Percentiles rank a stretch among this genome's conserved stretches.
Evolutionary conservation across 345 rosid species (phyloP).

Genomic region (Aquilaria sinensis): DNA sequence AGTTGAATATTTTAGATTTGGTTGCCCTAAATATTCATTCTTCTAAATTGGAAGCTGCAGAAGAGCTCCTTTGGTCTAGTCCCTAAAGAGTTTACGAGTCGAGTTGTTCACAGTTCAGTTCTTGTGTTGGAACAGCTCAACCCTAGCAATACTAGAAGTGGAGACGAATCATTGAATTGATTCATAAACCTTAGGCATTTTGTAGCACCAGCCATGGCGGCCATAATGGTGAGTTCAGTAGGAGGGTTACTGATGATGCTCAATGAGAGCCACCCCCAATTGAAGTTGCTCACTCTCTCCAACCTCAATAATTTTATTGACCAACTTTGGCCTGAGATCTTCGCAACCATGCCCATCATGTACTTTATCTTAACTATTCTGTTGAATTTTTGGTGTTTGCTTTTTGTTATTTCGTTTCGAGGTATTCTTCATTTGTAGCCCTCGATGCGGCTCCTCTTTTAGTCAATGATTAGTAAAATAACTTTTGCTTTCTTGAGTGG

Average conservation of each 20-base stretch:
- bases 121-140: too few relatives aligned
- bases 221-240: conserved; percentile 84
- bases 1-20: too few relatives aligned
- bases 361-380: conserved; percentile 19
- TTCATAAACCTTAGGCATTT: too few relatives aligned
- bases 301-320: conserved; percentile 85
- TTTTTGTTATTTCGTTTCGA: conserved; percentile 11
- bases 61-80: too few relatives aligned
- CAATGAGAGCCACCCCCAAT: conserved; percentile 69
- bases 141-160: too few relatives aligned
- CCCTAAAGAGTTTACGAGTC: conserved; percentile 1
- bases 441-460: too few relatives aligned
- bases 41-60: too few relatives aligned
- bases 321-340: conserved; percentile 98
- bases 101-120: too few relatives aligned
- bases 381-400: not conserved
- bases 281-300: conserved; percentile 85
- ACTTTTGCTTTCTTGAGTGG: too few relatives aligned
- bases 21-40: too few relatives aligned
- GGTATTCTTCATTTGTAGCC: not conserved
- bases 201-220: conserved; percentile 30
- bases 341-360: conserved; percentile 95
- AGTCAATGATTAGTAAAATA: too few relatives aligned
- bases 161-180: too few relatives aligned
- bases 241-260: conserved; percentile 96